Evolutionary conservation across 768 basidiomycete genomes (phyloP).

Genomic region (Collybiopsis confluens): DNA sequence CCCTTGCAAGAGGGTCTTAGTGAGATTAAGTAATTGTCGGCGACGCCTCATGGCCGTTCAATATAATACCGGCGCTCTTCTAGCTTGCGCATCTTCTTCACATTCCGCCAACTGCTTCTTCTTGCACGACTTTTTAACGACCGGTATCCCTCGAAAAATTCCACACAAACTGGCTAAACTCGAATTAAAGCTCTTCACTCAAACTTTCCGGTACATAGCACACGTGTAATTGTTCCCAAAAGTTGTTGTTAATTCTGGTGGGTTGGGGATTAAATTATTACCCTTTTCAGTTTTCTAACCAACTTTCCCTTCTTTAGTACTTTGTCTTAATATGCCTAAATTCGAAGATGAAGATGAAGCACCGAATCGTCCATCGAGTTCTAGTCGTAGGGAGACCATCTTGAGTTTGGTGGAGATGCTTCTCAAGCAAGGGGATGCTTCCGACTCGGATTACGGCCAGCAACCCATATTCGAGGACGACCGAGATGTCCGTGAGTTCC

Average conservation of each 20-base stretch:
- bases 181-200: not conserved
- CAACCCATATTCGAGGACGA: conserved; percentile 58
- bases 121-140: too few species aligned
- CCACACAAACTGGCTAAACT: not conserved
- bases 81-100: too few species aligned
- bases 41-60: too few species aligned
- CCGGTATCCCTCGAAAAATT: not conserved
- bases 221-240: too few species aligned
- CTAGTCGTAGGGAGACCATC: conserved; percentile 38
- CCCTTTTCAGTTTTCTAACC: too few species aligned
- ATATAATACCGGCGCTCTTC: too few species aligned
- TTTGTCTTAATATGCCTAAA: not conserved
- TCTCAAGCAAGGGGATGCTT: conserved; percentile 31
- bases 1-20: too few species aligned
- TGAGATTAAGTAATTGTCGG: too few species aligned
- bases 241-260: too few species aligned
- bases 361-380: not conserved
- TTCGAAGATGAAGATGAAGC: not conserved
- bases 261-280: too few species aligned
- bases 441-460: conserved; percentile 26
- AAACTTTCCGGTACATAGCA: too few species aligned
- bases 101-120: too few species aligned
- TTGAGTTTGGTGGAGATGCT: conserved; percentile 49
- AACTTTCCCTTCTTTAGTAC: not conserved
- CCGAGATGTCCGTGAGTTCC: conserved; percentile 58